Evolutionary conservation across 164 flowering plant genomes (phyloP).

Genomic region (Cinnamomum chago): DNA sequence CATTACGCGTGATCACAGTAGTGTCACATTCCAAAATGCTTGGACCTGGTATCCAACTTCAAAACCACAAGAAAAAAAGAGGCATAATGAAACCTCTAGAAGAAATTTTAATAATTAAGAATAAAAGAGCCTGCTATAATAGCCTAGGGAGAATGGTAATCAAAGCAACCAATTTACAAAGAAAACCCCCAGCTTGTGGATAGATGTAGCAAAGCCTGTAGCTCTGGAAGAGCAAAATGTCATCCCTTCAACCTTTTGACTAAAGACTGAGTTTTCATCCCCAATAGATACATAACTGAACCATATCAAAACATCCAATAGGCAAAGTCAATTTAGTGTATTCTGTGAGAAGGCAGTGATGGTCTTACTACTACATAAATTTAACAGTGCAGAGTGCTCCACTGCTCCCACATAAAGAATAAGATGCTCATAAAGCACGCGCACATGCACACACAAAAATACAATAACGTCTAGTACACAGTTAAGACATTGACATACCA

Average conservation of each 20-base stretch:
- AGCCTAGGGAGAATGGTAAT: too few relatives aligned
- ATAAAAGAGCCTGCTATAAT: too few relatives aligned
- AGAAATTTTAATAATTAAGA: too few relatives aligned
- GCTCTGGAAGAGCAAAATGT: neutral
- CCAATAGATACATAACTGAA: neutral
- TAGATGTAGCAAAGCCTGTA: neutral
- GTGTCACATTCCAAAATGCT: too few relatives aligned
- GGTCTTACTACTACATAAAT: neutral
- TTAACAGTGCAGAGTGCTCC: too few relatives aligned
- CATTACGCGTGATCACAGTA: too few relatives aligned
- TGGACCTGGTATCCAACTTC: too few relatives aligned
- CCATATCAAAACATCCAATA: neutral
- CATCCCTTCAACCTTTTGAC: neutral
- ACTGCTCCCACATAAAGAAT: neutral
- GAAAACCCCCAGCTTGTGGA: neutral
- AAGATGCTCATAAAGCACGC: neutral
- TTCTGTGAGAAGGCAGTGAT: neutral
- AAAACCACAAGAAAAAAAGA: too few relatives aligned
- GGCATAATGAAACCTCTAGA: too few relatives aligned
- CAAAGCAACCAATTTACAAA: too few relatives aligned
- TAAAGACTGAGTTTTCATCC: neutral
- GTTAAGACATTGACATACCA: conserved; percentile 17
- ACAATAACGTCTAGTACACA: neutral
- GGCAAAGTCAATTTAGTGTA: neutral
- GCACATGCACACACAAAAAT: neutral